A percentile compares a stretch with the other conserved stretches of the same genome.
These are phyloP conservation scores for Aspergillus aculeatus DNA, from an alignment of 2,329 filamentous ascomycete genomes.

Conservation along the genomic window DNA sequence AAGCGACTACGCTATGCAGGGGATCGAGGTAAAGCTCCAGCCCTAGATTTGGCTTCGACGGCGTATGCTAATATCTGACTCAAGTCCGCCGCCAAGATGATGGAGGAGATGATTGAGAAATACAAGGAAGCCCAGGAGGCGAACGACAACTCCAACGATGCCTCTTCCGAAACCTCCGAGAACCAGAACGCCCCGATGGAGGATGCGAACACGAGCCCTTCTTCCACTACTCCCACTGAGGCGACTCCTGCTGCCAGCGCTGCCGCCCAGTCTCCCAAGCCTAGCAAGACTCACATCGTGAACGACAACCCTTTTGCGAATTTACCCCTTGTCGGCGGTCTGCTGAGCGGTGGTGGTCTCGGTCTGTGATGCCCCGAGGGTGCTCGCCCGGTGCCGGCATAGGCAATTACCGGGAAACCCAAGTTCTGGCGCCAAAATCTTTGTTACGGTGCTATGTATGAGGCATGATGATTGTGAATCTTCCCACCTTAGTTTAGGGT, in stretches of 20 bases:
- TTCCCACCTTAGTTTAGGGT: neutral
- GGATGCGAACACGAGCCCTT: neutral
- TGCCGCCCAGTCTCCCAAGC: neutral
- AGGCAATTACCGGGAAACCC: neutral
- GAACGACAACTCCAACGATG: neutral
- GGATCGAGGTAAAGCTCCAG: conserved; percentile 18
- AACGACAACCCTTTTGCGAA: conserved; percentile 19
- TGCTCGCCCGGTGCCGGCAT: neutral
- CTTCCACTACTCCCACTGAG: neutral
- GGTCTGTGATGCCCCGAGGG: neutral
- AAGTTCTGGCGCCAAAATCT: neutral
- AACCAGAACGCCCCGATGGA: neutral
- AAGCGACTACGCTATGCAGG: neutral
- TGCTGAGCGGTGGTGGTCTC: conserved; percentile 16
- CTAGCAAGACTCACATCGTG: neutral
- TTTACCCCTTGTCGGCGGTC: conserved; percentile 25
- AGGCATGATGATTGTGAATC: neutral
- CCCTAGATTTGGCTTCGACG: neutral
- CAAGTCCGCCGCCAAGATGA: conserved; percentile 19
- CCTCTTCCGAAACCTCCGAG: neutral
- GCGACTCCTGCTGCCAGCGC: neutral
- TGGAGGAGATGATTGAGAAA: conserved; percentile 15
- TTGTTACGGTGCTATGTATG: neutral
- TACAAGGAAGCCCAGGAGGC: neutral
- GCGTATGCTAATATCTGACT: neutral